Evolutionary conservation across 495 filamentous ascomycete species (phyloP).

Genomic region (Penicilliopsis zonata): DNA sequence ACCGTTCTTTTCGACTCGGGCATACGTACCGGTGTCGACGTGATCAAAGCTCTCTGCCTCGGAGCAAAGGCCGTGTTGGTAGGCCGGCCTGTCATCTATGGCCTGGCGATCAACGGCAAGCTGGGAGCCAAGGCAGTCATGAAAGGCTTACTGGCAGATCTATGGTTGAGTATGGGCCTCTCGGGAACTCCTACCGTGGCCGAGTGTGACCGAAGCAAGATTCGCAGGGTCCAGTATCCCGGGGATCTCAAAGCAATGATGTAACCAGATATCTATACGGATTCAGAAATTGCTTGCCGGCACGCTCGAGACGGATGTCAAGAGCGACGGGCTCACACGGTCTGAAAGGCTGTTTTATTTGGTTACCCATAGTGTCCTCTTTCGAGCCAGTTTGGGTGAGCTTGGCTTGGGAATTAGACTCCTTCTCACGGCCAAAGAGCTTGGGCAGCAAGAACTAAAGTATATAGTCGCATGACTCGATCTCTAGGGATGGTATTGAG

Average conservation of each 20-base stretch:
- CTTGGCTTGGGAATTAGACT: no score
- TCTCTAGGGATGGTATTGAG: no score
- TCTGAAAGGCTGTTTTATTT: no score
- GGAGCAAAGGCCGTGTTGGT: constrained; percentile 85
- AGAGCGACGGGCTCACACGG: no score
- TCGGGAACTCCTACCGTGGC: constrained; percentile 40
- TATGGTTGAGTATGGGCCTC: constrained; percentile 49
- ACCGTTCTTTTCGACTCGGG: constrained; percentile 56
- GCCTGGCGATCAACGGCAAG: constrained; percentile 51
- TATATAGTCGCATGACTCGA: no score
- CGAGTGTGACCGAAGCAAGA: constrained; percentile 37
- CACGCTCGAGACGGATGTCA: background rate
- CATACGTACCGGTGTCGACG: constrained; percentile 45
- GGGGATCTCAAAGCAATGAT: constrained; percentile 38
- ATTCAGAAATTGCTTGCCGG: no score
- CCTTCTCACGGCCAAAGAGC: no score
- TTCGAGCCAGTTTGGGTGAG: no score
- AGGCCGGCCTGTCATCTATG: constrained; percentile 77
- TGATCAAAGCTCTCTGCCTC: constrained; percentile 79
- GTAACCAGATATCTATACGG: constrained; percentile 9
- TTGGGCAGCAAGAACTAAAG: no score
- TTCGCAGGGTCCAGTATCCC: constrained; percentile 40
- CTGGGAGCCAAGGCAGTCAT: constrained; percentile 46
- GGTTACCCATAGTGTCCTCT: no score
- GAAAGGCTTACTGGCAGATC: constrained; percentile 43